Evolutionary conservation across 495 filamentous ascomycete genomes (phyloP).

Genomic region (Clohesyomyces aquaticus): DNA sequence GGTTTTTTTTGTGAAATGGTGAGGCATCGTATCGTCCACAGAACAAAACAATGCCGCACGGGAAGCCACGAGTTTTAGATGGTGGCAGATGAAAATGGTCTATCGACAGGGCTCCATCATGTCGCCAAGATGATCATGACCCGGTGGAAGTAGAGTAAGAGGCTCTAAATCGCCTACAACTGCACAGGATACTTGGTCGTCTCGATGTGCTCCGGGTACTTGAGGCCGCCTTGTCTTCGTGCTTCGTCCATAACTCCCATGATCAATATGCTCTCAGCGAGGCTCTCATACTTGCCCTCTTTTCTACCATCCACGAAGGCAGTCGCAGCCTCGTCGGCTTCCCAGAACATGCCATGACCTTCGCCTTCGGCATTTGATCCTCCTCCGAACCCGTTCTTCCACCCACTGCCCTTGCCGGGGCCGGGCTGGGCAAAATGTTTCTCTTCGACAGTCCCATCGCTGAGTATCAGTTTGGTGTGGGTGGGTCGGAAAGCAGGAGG

Average conservation of each 20-base stretch:
- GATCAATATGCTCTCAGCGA: conserved; percentile 85
- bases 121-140: background rate
- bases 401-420: conserved; percentile 44
- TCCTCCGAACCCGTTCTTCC: conserved; percentile 42
- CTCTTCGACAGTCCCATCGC: conserved; percentile 46
- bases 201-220: conserved; percentile 84
- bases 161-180: conserved; percentile 19
- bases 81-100: conserved; percentile 2
- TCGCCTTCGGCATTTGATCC: conserved; percentile 31
- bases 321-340: conserved; percentile 86
- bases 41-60: background rate
- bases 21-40: background rate
- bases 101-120: background rate
- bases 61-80: conserved; percentile 9
- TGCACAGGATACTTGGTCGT: conserved; percentile 63
- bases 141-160: background rate
- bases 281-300: conserved; percentile 73
- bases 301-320: conserved; percentile 81
- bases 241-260: conserved; percentile 97
- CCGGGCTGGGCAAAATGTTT: conserved; percentile 53
- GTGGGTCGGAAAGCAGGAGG: conserved; percentile 74
- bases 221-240: conserved; percentile 73
- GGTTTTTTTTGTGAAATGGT: no score
- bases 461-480: conserved; percentile 53
- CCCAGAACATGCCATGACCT: conserved; percentile 95